phyloP scores from a whole-genome alignment of 2,329 filamentous ascomycete species.

The Aspergillus floridensis region DNA sequence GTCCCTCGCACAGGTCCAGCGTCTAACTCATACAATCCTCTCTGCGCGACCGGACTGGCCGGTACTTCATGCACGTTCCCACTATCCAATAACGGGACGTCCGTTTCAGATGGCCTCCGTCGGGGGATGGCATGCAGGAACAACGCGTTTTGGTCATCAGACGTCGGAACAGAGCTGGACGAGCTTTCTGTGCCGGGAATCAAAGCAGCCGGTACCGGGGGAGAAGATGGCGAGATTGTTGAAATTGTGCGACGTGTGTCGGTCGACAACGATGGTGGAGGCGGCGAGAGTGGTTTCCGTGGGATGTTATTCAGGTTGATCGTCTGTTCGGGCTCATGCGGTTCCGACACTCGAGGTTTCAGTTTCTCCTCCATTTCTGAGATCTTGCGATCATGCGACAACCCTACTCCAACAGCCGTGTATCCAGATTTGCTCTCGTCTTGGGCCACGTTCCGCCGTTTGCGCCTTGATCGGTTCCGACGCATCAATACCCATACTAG shows the following conservation, averaged over 20 bases:
- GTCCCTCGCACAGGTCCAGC: slow-evolving; percentile 15
- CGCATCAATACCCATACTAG: slow-evolving; percentile 20
- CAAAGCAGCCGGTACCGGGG: slow-evolving; percentile 11
- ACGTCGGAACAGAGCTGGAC: slow-evolving; percentile 1
- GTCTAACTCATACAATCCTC: slow-evolving; percentile 21
- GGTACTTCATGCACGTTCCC: slow-evolving; percentile 22
- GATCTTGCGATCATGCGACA: background rate
- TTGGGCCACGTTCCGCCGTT: background rate
- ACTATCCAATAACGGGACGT: slow-evolving; percentile 26
- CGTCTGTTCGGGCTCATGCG: background rate
- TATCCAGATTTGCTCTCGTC: background rate
- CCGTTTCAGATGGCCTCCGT: slow-evolving; percentile 13
- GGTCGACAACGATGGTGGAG: background rate
- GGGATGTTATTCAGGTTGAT: slow-evolving; percentile 3
- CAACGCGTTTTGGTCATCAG: slow-evolving; percentile 8
- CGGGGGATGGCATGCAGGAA: slow-evolving; percentile 12
- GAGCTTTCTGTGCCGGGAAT: slow-evolving; percentile 8
- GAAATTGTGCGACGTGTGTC: background rate
- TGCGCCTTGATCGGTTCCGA: slow-evolving; percentile 5
- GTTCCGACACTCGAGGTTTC: background rate
- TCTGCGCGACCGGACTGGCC: slow-evolving; percentile 2
- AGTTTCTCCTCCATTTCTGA: background rate
- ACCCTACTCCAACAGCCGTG: background rate
- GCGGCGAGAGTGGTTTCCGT: slow-evolving; percentile 16
- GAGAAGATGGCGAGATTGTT: slow-evolving; percentile 1